phyloP scores from a whole-genome alignment of 345 rosid genomes.

The Reutealis trisperma region DNA sequence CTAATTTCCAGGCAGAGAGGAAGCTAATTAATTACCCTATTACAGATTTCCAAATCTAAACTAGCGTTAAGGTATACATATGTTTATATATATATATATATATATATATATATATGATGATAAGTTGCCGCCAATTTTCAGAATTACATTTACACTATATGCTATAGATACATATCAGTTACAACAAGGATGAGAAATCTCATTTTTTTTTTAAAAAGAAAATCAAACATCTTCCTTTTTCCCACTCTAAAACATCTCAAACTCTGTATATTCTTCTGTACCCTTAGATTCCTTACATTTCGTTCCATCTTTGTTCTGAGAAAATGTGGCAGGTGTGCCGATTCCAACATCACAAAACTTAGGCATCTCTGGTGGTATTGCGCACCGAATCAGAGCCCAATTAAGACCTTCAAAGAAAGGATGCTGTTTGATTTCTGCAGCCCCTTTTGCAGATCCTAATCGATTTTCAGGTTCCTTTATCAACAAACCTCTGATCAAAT shows the following conservation, averaged over 20 bases:
- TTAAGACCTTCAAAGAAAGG: slow-evolving; percentile 76
- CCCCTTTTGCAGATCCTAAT: slow-evolving; percentile 66
- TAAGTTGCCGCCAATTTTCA: slow-evolving; percentile 20
- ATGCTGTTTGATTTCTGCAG: slow-evolving; percentile 76
- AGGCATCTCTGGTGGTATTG: slow-evolving; percentile 70
- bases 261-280: slow-evolving; percentile 44
- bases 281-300: slow-evolving; percentile 36
- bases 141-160: slow-evolving; percentile 36
- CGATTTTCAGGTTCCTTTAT: slow-evolving; percentile 68
- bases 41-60: slow-evolving; percentile 15
- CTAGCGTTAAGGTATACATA: slow-evolving; percentile 7
- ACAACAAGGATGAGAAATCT: slow-evolving; percentile 15
- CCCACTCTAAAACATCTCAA: slow-evolving; percentile 59
- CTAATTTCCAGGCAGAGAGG: no score
- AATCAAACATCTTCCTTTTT: slow-evolving; percentile 17
- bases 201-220: not conserved
- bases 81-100: no score
- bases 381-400: slow-evolving; percentile 77
- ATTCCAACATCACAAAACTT: slow-evolving; percentile 29
- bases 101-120: not conserved
- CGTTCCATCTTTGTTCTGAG: slow-evolving; percentile 33
- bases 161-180: slow-evolving; percentile 15
- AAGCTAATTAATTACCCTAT: not conserved
- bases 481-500: slow-evolving; percentile 65
- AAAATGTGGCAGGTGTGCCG: slow-evolving; percentile 8